Percentiles rank a stretch among this genome's conserved stretches.
phyloP scores from a whole-genome alignment of 441 rosid genomes.

The Sinapis alba region DNA sequence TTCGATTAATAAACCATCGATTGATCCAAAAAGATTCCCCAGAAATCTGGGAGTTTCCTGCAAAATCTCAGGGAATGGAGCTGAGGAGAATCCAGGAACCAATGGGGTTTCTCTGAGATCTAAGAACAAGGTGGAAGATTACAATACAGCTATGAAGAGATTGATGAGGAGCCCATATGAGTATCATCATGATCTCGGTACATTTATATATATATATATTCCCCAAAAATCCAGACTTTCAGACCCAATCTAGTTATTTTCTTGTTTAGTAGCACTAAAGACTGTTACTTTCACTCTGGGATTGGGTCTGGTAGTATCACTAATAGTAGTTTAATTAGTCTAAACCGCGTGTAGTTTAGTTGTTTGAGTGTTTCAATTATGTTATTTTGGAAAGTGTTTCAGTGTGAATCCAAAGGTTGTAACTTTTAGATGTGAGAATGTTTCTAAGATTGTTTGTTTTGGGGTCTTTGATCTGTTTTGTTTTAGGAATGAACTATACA shows the following conservation, averaged over 20 bases:
- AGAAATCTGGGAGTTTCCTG: slow-evolving; percentile 42
- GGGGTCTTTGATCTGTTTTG: slow-evolving; percentile 28
- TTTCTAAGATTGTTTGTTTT: slow-evolving; percentile 7
- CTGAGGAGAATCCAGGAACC: slow-evolving; percentile 38
- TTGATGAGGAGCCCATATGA: slow-evolving; percentile 93
- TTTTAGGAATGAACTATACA: slow-evolving; percentile 87
- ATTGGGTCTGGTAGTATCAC: not conserved
- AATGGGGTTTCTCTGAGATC: slow-evolving; percentile 44
- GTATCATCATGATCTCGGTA: slow-evolving; percentile 92
- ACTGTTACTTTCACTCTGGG: slow-evolving; percentile 7
- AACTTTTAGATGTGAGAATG: not conserved
- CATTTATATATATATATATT: not conserved
- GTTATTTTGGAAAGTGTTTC: not conserved
- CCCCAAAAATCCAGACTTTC: not conserved
- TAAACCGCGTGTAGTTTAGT: no score
- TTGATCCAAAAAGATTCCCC: slow-evolving; percentile 29
- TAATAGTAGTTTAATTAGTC: not conserved
- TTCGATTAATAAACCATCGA: slow-evolving; percentile 20
- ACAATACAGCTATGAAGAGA: slow-evolving; percentile 82
- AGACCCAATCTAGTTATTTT: not conserved
- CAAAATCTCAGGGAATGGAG: slow-evolving; percentile 46
- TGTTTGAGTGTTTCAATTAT: no score
- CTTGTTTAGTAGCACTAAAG: not conserved
- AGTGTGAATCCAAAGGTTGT: not conserved
- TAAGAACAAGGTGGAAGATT: slow-evolving; percentile 64